Evolutionary conservation across 2,329 filamentous ascomycete species (phyloP).

Genomic region (Cladosporium sp.): DNA sequence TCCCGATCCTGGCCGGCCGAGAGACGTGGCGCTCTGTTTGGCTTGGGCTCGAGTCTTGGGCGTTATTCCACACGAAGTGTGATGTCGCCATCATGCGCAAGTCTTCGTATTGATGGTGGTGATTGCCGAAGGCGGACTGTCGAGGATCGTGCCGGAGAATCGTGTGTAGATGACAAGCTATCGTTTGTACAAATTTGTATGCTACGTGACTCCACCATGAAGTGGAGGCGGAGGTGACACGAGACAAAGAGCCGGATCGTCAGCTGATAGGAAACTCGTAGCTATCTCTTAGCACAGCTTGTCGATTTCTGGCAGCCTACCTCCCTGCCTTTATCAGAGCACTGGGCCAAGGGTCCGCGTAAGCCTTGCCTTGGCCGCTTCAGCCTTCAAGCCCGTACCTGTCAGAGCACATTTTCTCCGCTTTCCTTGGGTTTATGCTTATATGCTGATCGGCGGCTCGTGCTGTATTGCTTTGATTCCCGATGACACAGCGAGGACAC

Average conservation of each 20-base stretch:
- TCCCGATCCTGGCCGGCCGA: conserved; percentile 12
- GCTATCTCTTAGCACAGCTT: conserved; percentile 9
- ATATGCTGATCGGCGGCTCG: conserved; percentile 3
- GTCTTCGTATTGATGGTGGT: not conserved
- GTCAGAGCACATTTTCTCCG: conserved; percentile 9
- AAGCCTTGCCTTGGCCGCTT: conserved; percentile 1
- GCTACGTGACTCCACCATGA: not conserved
- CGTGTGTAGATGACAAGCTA: too few species aligned
- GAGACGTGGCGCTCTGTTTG: not conserved
- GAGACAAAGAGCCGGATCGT: not conserved
- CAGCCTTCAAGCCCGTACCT: conserved; percentile 7
- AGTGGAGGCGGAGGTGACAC: not conserved
- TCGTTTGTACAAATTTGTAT: too few species aligned
- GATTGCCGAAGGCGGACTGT: too few species aligned
- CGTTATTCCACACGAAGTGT: not conserved
- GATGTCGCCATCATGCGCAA: not conserved
- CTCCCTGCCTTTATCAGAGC: not conserved
- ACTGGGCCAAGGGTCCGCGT: conserved; percentile 8
- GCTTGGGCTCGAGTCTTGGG: conserved; percentile 4
- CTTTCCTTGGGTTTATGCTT: conserved; percentile 12
- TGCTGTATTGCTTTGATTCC: too few species aligned
- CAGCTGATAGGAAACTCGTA: conserved; percentile 3
- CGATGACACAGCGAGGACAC: too few species aligned
- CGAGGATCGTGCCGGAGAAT: too few species aligned
- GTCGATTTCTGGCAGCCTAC: not conserved